Percentiles rank a stretch among this genome's conserved stretches.
These are phyloP conservation scores for Bryopsis sp. DNA, from an alignment of 139 green algal genomes.

Conservation along the genomic window DNA sequence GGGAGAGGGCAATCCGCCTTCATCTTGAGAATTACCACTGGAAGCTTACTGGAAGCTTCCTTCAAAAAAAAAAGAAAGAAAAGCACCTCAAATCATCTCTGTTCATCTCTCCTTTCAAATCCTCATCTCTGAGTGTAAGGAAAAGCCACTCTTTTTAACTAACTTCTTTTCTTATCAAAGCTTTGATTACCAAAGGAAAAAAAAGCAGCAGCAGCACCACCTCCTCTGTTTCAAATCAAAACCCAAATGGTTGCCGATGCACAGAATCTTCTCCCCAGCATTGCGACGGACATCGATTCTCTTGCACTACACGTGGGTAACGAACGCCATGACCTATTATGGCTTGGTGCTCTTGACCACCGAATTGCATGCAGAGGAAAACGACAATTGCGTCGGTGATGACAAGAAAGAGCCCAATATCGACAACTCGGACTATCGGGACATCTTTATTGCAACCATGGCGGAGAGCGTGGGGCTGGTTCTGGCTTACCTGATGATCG, in stretches of 20 bases:
- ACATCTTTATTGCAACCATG: constrained; percentile 31
- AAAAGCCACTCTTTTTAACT: no score
- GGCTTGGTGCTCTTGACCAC: constrained; percentile 67
- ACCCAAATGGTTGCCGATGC: not conserved
- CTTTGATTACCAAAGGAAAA: no score
- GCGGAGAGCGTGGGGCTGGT: constrained; percentile 33
- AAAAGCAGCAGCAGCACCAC: no score
- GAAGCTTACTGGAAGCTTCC: no score
- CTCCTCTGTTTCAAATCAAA: no score
- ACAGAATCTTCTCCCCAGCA: not conserved
- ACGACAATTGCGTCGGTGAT: constrained; percentile 22
- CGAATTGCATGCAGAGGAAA: constrained; percentile 32
- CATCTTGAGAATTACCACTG: no score
- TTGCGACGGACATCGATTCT: constrained; percentile 34
- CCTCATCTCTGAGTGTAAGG: no score
- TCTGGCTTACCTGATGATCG: constrained; percentile 33
- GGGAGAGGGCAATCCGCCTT: no score
- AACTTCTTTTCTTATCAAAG: no score
- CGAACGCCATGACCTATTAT: constrained; percentile 63
- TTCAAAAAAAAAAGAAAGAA: no score
- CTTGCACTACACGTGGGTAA: constrained; percentile 58
- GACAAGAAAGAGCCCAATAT: not conserved
- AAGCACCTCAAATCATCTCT: no score
- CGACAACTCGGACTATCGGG: constrained; percentile 4
- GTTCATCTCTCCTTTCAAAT: no score